Conservation (phyloP, 2,329 filamentous ascomycete species). For the Aaosphaeria pasadenensis region DNA sequence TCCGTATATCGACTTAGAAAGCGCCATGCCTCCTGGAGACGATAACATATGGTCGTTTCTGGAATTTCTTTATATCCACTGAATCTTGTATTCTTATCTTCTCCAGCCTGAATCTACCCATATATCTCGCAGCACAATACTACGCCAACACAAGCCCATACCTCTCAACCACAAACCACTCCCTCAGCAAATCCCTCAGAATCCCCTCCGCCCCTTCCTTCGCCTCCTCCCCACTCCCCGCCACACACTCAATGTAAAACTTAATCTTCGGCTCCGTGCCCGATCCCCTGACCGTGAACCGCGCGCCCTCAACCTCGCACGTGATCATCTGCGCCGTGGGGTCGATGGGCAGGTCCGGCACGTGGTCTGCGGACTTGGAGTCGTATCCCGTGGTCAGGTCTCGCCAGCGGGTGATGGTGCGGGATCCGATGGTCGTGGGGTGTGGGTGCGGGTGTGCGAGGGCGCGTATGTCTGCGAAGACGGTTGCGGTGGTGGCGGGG, state of each 20-base stretch:
- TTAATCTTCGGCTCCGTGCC: slow-evolving; percentile 69
- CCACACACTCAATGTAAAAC: slow-evolving; percentile 52
- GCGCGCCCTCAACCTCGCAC: slow-evolving; percentile 55
- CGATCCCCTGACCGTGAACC: slow-evolving; percentile 60
- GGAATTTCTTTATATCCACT: no score
- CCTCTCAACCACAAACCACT: slow-evolving; percentile 48
- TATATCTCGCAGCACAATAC: background rate
- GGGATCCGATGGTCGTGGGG: slow-evolving; percentile 47
- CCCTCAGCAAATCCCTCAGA: slow-evolving; percentile 43
- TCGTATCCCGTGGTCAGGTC: slow-evolving; percentile 62
- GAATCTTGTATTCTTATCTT: no score
- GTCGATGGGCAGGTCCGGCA: slow-evolving; percentile 56
- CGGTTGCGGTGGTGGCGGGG: slow-evolving; percentile 48
- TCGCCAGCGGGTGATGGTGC: slow-evolving; percentile 57
- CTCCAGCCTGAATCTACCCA: no score
- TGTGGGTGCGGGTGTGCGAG: slow-evolving; percentile 37
- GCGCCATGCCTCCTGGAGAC: no score
- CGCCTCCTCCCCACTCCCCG: slow-evolving; percentile 40
- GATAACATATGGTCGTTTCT: no score
- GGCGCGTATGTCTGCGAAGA: slow-evolving; percentile 55
- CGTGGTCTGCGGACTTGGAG: slow-evolving; percentile 51
- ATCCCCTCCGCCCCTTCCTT: slow-evolving; percentile 45
- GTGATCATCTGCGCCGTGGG: slow-evolving; percentile 63
- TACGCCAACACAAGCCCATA: slow-evolving; percentile 34
- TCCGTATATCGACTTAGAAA: no score